phyloP scores from a whole-genome alignment of 257 asterid genomes.

The Rhazya stricta region DNA sequence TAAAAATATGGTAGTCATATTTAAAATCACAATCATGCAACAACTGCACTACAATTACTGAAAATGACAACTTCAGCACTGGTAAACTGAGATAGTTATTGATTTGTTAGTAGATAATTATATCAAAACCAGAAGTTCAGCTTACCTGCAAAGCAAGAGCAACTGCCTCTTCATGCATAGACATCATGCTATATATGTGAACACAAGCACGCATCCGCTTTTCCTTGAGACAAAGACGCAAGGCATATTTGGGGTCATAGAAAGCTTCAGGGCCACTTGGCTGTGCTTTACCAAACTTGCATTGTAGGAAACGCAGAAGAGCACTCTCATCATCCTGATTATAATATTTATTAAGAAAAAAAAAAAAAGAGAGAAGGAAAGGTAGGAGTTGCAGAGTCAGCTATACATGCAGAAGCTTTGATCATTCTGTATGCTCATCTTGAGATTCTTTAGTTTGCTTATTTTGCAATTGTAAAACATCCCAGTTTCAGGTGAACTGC shows the following conservation, averaged over 20 bases:
- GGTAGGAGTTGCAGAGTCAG: neutral
- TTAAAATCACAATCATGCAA: neutral
- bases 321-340: conserved; percentile 87
- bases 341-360: neutral
- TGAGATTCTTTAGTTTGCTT: neutral
- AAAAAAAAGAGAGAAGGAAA: neutral
- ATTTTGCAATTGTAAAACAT: neutral
- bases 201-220: conserved; percentile 95
- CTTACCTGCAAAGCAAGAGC: conserved; percentile 92
- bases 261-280: conserved; percentile 75
- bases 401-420: neutral
- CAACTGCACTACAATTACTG: neutral
- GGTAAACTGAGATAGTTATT: neutral
- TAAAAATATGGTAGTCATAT: neutral
- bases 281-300: conserved; percentile 87
- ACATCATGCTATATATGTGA: conserved; percentile 97
- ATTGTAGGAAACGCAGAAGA: conserved; percentile 90
- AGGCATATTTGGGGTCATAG: conserved; percentile 96
- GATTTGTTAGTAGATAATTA: neutral
- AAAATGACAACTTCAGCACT: neutral
- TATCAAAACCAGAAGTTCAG: conserved; percentile 10
- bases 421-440: neutral
- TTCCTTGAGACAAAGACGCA: conserved; percentile 91
- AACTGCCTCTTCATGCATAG: conserved; percentile 99
- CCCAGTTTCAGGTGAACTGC: neutral